Conservation (phyloP, 345 rosid genomes). For the Melastoma malabathricum region DNA sequence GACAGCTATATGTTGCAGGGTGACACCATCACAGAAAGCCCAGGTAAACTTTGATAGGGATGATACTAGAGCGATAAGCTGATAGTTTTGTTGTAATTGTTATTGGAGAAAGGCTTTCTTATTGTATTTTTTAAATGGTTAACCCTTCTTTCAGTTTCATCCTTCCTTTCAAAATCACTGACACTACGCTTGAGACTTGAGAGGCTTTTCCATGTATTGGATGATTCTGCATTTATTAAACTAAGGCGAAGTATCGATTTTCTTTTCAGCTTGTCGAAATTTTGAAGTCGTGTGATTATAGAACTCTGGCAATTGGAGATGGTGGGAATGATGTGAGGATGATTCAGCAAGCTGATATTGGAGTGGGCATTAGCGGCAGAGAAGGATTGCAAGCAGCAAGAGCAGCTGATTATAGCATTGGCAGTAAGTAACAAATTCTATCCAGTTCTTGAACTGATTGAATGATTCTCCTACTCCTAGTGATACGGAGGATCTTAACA, state of each 20-base stretch:
- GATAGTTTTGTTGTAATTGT: no score
- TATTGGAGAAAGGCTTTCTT: no score
- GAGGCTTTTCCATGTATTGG: neutral
- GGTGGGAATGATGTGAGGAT: conserved; percentile 99
- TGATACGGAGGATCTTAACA: no score
- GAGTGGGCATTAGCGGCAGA: conserved; percentile 97
- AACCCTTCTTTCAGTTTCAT: no score
- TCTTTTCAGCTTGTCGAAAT: conserved; percentile 75
- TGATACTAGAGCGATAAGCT: no score
- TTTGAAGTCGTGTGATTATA: conserved; percentile 84
- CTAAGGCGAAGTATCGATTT: neutral
- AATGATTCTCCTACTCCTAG: no score
- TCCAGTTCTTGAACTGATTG: no score
- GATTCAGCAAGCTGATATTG: conserved; percentile 98
- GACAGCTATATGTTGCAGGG: conserved; percentile 98
- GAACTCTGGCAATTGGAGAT: conserved; percentile 94
- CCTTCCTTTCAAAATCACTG: no score
- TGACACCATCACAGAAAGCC: conserved; percentile 96
- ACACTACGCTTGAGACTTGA: no score
- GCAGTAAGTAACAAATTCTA: conserved; percentile 41
- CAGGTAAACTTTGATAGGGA: conserved; percentile 36
- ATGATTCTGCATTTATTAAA: no score
- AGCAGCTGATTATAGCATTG: conserved; percentile 98
- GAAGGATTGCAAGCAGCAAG: conserved; percentile 99
- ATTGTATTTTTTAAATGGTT: no score